phyloP scores from a whole-genome alignment of 2,329 filamentous ascomycete species.

The Cryphonectria parasitica region DNA sequence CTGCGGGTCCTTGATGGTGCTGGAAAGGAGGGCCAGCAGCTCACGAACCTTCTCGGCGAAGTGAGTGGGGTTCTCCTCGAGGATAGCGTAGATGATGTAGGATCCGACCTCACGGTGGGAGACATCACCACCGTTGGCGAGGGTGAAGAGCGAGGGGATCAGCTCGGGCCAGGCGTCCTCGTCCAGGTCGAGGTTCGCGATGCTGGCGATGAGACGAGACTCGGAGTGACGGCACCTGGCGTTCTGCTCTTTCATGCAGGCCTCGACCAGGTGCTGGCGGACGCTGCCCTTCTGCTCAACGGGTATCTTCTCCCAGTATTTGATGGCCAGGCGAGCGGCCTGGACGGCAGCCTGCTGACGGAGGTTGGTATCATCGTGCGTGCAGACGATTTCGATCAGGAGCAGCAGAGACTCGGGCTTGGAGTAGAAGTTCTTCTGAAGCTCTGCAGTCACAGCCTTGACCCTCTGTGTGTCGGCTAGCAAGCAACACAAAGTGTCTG shows the following conservation, averaged over 20 bases:
- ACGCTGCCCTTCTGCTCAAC: constrained; percentile 78
- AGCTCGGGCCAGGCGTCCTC: constrained; percentile 80
- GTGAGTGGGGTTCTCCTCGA: constrained; percentile 84
- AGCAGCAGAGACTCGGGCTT: constrained; percentile 81
- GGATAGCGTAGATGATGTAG: constrained; percentile 89
- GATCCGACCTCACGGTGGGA: constrained; percentile 87
- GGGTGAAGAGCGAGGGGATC: constrained; percentile 76
- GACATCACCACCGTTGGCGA: constrained; percentile 69
- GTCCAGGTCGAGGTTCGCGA: constrained; percentile 84
- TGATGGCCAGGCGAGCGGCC: constrained; percentile 77
- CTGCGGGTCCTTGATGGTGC: constrained; percentile 87
- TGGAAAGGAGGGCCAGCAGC: constrained; percentile 81
- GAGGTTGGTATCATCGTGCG: constrained; percentile 71
- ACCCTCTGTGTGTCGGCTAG: constrained; percentile 85
- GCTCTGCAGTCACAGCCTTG: constrained; percentile 85
- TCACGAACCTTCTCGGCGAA: constrained; percentile 81
- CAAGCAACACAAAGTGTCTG: constrained; percentile 34
- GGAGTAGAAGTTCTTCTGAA: constrained; percentile 93
- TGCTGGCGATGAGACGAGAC: constrained; percentile 83
- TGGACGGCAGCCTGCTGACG: constrained; percentile 93
- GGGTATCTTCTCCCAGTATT: constrained; percentile 81
- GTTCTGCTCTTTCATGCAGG: constrained; percentile 78
- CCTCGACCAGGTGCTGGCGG: constrained; percentile 81
- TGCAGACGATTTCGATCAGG: constrained; percentile 86
- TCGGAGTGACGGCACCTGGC: constrained; percentile 81